A percentile compares a stretch with the other conserved stretches of the same genome.
Conservation (phyloP, 2,329 filamentous ascomycete species). For the Chaetomium sp. region DNA sequence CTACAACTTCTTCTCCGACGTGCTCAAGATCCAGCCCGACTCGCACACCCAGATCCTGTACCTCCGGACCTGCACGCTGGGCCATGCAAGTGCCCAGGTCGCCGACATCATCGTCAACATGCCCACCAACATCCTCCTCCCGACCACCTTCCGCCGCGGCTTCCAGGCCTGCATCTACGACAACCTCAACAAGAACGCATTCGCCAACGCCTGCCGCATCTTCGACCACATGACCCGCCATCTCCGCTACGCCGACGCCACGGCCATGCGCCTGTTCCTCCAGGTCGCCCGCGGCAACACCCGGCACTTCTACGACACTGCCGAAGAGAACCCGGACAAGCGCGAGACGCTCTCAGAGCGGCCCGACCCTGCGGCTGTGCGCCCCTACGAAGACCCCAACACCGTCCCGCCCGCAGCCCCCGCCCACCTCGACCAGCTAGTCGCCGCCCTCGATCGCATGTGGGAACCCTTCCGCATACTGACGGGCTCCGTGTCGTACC, state of each 20-base stretch:
- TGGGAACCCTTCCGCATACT: slow-evolving; percentile 41
- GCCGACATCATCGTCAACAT: slow-evolving; percentile 53
- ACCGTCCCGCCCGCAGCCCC: slow-evolving; percentile 29
- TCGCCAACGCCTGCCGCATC: slow-evolving; percentile 58
- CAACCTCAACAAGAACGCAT: slow-evolving; percentile 64
- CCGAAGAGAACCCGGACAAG: background rate
- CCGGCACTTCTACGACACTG: slow-evolving; percentile 32
- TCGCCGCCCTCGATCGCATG: slow-evolving; percentile 43
- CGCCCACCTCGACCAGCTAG: slow-evolving; percentile 45
- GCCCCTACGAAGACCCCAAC: background rate
- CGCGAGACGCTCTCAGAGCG: slow-evolving; percentile 10
- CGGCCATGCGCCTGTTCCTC: slow-evolving; percentile 49
- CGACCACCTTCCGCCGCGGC: slow-evolving; percentile 61
- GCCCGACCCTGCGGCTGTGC: background rate
- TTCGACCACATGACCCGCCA: slow-evolving; percentile 55
- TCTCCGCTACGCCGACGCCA: slow-evolving; percentile 42
- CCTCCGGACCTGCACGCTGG: slow-evolving; percentile 59
- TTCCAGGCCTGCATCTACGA: slow-evolving; percentile 70
- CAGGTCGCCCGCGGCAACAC: slow-evolving; percentile 46
- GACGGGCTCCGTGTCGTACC: slow-evolving; percentile 31
- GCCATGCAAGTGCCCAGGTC: slow-evolving; percentile 57
- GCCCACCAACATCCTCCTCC: slow-evolving; percentile 37
- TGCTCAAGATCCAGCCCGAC: slow-evolving; percentile 63
- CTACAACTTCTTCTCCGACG: slow-evolving; percentile 65
- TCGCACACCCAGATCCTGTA: slow-evolving; percentile 61